phyloP scores from a whole-genome alignment of 2,329 filamentous ascomycete genomes.

The Leptographium lundbergii region DNA sequence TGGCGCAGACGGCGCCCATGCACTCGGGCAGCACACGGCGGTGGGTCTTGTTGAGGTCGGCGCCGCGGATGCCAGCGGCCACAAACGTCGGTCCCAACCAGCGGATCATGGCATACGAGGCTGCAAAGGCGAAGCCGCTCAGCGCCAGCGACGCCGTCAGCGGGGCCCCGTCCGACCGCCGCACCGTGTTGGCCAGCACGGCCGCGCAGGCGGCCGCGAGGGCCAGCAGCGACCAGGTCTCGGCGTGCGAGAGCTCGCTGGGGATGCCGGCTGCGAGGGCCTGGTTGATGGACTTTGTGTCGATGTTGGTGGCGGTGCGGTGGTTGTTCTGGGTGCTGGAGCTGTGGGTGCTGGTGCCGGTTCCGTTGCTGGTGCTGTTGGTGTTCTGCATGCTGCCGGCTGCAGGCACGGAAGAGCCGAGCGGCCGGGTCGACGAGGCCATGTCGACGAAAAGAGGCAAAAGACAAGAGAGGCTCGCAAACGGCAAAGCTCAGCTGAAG shows the following conservation, averaged over 20 bases:
- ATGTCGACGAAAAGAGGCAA: not conserved
- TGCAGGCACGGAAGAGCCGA: not conserved
- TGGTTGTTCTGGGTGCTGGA: not conserved
- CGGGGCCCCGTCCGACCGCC: constrained; percentile 78
- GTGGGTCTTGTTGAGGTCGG: constrained; percentile 63
- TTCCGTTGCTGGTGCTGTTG: not conserved
- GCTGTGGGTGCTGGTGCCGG: no score
- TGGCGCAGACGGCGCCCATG: constrained; percentile 87
- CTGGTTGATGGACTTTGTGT: not conserved
- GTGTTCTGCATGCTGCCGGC: not conserved
- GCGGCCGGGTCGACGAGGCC: not conserved
- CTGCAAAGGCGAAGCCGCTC: constrained; percentile 70
- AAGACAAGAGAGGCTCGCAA: not conserved
- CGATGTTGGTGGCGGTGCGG: not conserved
- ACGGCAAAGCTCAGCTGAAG: not conserved
- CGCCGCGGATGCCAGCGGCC: constrained; percentile 75
- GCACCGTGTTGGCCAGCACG: constrained; percentile 69
- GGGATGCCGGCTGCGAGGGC: constrained; percentile 6
- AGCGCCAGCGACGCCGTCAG: constrained; percentile 80
- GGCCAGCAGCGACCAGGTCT: constrained; percentile 43
- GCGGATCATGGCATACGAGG: constrained; percentile 73
- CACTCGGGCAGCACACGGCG: constrained; percentile 79
- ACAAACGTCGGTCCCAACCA: constrained; percentile 91
- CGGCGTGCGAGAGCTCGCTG: constrained; percentile 33
- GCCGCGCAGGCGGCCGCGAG: constrained; percentile 58